Base-by-base conservation (phyloP, 495 filamentous ascomycete species). In the Penicillium alfredii region DNA sequence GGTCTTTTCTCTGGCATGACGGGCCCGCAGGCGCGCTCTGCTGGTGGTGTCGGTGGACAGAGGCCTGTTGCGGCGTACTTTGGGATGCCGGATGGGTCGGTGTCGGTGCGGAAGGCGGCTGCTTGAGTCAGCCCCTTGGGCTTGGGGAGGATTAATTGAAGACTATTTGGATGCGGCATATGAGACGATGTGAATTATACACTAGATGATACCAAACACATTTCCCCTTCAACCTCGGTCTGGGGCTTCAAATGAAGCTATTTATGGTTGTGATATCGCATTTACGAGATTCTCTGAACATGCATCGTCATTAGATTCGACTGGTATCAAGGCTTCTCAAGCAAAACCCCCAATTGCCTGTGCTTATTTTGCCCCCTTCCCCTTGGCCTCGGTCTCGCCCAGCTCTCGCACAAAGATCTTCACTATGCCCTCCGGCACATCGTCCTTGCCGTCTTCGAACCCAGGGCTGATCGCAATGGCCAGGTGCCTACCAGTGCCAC, bases 61-160 rank as follows among this genome's bases (percentile, higher is more conserved):
- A 90, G 87, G 60, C 92, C 92, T 3, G 75, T 94, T 14, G 86
- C 87, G 25, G 89, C 86, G 19, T 98, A 96, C 63, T 97, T 97
- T 60, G 92, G 92, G 10, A 86, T 87, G 82, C 76, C 82, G 35
- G 78, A 90, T 57, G 87, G 87, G 9, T 68, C 70, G 16, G 80
- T 85, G 30, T 64, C 73, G 13, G 65, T 74, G 12, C 60, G 73
- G 39, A 62, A 58, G 33, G 69, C 69, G 8, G 47, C 45, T 36
- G 40, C 53, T 20, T 61, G 35, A 51, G 15, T 32, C 1, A 18
- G 11, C n/a, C n/a, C n/a, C n/a, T n/a, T n/a, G n/a, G n/a, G n/a
- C n/a, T n/a, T n/a, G n/a, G 24, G 23, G 16, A 15, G 13, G 14
- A 30, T 28, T 18, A 31, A 26, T 41, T 31, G 30, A 36, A 4